Conservation (phyloP, 2,329 filamentous ascomycete genomes). For the Cladosporium sp. region DNA sequence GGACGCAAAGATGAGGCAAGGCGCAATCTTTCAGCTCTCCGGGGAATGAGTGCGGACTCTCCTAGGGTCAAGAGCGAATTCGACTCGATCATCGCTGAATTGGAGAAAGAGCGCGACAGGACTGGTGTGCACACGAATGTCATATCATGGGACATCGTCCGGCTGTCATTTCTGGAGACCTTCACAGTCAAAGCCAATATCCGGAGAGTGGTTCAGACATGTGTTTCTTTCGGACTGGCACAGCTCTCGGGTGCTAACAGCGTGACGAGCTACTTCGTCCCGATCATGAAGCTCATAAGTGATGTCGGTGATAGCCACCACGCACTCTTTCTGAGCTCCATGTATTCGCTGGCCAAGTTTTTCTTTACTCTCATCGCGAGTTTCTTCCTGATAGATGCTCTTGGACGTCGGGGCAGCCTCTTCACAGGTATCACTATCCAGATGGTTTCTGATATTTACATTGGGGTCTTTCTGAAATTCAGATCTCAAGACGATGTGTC, state of each 20-base stretch:
- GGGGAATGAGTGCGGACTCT: constrained; percentile 18
- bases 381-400: constrained; percentile 44
- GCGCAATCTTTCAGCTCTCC: constrained; percentile 26
- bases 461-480: constrained; percentile 39
- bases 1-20: constrained; percentile 28
- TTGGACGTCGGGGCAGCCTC: constrained; percentile 31
- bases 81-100: neutral
- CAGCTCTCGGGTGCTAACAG: constrained; percentile 45
- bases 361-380: constrained; percentile 39
- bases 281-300: constrained; percentile 40
- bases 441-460: constrained; percentile 40
- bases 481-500: constrained; percentile 25
- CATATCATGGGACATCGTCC: too few relatives aligned
- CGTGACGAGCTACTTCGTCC: constrained; percentile 43
- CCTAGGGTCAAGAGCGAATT: neutral
- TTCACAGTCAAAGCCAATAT: constrained; percentile 19
- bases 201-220: constrained; percentile 17
- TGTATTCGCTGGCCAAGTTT: constrained; percentile 45
- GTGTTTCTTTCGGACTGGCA: constrained; percentile 21
- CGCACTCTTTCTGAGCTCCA: constrained; percentile 38
- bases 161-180: constrained; percentile 15
- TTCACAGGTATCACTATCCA: constrained; percentile 37
- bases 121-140: constrained; percentile 1
- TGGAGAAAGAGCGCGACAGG: constrained; percentile 12
- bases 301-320: constrained; percentile 26